Base-by-base conservation (phyloP, 345 rosid species). In the Citrus inodora region DNA sequence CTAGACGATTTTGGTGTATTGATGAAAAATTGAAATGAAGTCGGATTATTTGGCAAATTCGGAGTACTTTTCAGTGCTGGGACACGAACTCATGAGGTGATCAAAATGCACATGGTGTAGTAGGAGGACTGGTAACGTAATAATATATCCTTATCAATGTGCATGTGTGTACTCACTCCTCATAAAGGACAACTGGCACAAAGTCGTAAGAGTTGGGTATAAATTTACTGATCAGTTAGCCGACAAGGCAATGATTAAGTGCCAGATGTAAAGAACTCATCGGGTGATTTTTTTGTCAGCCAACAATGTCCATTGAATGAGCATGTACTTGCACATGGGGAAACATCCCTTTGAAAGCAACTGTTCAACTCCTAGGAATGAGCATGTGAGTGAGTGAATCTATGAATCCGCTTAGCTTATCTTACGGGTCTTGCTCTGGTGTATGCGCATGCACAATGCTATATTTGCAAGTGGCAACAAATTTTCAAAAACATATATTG, bases 181-280 rank as follows among this genome's bases (percentile, higher is more conserved):
- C 4, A 21, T n/a, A 2, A n/a, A n/a, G 19, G 59, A n/a, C 25
- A 35, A 35, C 38, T 64, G 33, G 40, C 17, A 64, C 4, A 64
- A 32, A 30, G 32, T 32, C n/a, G 2, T 2, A 64, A 6, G 24
- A 28, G 38, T 30, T 30, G 24, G 40, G 8, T 7, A 37, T 5
- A 65, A 21, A 19, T 8, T 19, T 3, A 37, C 51, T 24, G 17
- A 61, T 9, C 11, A 1, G 65, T 64, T 61, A 17, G 68, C 38
- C 63, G 74, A 65, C 79, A 73, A 61, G 30, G 75, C 79, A 77
- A 84, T 78, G 77, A 80, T 80, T 13, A 33, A n/a, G 1, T 33
- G 86, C 70, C 83, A 87, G 58, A 11, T 46, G 38, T 61, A 19
- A 74, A 27, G 68, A 25, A 38, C 11, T 32, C 9, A 9, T 11